Evolutionary conservation across 176 grass and related monocot genomes (phyloP).

Genomic region (Lolium rigidum): DNA sequence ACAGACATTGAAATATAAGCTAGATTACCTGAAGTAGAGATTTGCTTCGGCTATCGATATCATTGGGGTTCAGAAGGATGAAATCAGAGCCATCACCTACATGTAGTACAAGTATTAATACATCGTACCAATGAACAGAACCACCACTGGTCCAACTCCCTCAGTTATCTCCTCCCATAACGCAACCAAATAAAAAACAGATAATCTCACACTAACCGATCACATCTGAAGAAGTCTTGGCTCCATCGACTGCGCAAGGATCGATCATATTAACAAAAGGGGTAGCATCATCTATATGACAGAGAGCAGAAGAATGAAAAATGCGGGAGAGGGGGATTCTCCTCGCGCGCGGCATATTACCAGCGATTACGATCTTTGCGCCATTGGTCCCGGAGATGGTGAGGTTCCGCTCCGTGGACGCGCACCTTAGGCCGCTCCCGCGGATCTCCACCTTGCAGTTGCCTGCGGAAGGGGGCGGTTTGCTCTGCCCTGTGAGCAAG

Average conservation of each 20-base stretch:
- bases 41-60: conserved; percentile 57
- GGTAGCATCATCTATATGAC: neutral
- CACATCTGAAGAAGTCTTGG: conserved; percentile 29
- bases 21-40: conserved; percentile 69
- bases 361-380: conserved; percentile 59
- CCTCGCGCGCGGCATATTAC: neutral
- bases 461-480: conserved; percentile 37
- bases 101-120: neutral
- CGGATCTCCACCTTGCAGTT: conserved; percentile 81
- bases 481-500: neutral
- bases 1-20: neutral
- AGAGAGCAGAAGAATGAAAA: neutral
- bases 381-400: conserved; percentile 54
- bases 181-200: neutral
- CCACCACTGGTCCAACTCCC: neutral
- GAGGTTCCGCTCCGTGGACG: conserved; percentile 50
- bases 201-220: conserved; percentile 26
- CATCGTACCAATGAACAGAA: neutral
- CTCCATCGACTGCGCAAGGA: conserved; percentile 50
- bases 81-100: conserved; percentile 44
- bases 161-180: neutral
- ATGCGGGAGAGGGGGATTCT: too few species aligned
- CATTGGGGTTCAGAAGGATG: conserved; percentile 65
- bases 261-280: neutral
- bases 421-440: conserved; percentile 45